These are phyloP conservation scores for Pseudonitzschia multistriata DNA, from an alignment of 108 stramenopile genomes.

Conservation along the genomic window DNA sequence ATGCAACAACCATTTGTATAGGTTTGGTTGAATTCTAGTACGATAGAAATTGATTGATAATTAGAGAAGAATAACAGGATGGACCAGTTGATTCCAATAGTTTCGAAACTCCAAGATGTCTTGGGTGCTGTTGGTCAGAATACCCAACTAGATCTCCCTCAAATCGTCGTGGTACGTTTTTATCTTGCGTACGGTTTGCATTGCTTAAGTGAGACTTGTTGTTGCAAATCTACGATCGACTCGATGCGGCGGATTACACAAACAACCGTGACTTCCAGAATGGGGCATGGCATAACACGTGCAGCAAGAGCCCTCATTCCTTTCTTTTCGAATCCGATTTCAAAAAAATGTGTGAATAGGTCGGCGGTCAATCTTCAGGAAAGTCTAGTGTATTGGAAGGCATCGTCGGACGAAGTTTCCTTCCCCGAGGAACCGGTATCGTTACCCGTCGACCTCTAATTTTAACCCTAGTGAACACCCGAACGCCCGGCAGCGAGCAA, in stretches of 20 bases:
- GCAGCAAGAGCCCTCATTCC: too few species aligned
- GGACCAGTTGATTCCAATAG: conserved; percentile 98
- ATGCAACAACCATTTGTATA: too few species aligned
- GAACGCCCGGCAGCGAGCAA: conserved; percentile 30
- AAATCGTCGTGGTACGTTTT: conserved; percentile 87
- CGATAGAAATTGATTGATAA: neutral
- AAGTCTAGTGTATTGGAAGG: conserved; percentile 97
- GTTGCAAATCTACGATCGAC: too few species aligned
- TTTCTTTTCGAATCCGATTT: neutral
- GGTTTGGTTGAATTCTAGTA: too few species aligned
- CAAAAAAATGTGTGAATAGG: neutral
- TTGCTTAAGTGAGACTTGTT: neutral
- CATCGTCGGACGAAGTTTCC: conserved; percentile 89
- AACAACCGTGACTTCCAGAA: too few species aligned
- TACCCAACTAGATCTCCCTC: conserved; percentile 93
- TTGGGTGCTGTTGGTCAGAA: conserved; percentile 93
- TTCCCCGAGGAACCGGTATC: conserved; percentile 97
- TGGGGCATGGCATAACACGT: too few species aligned
- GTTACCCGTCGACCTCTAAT: conserved; percentile 95
- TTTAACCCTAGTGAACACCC: conserved; percentile 86
- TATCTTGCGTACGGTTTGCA: neutral
- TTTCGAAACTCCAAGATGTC: conserved; percentile 98
- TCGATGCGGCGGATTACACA: too few species aligned
- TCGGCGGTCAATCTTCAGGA: conserved; percentile 93
- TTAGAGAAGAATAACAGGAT: conserved; percentile 44